phyloP scores from a whole-genome alignment of 352 stramenopile species.

The Aphanomyces astaci region DNA sequence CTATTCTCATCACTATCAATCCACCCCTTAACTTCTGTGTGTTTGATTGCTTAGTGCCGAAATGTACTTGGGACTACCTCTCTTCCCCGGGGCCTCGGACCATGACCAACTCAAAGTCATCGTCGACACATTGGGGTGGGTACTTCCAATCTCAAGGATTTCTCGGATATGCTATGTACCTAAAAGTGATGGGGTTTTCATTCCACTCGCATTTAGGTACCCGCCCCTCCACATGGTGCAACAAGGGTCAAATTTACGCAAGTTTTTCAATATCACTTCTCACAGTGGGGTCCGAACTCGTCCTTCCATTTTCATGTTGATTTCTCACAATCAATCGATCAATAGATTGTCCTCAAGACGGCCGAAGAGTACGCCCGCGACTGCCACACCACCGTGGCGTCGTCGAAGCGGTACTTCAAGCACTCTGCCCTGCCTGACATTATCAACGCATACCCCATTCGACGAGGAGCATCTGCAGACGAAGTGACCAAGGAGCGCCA shows the following conservation, averaged over 20 bases:
- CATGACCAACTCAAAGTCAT: conserved; percentile 30
- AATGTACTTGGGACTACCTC: conserved; percentile 29
- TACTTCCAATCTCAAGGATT: neutral
- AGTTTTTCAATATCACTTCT: conserved; percentile 37
- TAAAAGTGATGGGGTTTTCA: too few relatives aligned
- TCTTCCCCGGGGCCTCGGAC: conserved; percentile 33
- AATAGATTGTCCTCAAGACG: conserved; percentile 36
- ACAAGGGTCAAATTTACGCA: conserved; percentile 34
- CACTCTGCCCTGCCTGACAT: conserved; percentile 38
- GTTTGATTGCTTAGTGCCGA: conserved; percentile 27
- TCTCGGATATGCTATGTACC: too few relatives aligned
- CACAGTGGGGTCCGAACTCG: conserved; percentile 3
- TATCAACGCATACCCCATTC: conserved; percentile 36
- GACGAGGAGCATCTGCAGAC: conserved; percentile 26
- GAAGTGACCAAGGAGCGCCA: conserved; percentile 19
- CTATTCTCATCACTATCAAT: neutral
- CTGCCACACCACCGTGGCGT: conserved; percentile 26
- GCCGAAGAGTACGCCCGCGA: conserved; percentile 36
- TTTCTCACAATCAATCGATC: neutral
- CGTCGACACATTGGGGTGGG: conserved; percentile 21
- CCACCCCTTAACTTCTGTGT: neutral
- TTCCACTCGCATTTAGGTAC: conserved; percentile 13
- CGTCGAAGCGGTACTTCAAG: conserved; percentile 52
- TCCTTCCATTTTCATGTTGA: neutral
- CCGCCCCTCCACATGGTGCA: conserved; percentile 33